These are phyloP conservation scores for Triticum aestivum DNA, from an alignment of 176 grass and related monocot genomes.

Conservation along the genomic window DNA sequence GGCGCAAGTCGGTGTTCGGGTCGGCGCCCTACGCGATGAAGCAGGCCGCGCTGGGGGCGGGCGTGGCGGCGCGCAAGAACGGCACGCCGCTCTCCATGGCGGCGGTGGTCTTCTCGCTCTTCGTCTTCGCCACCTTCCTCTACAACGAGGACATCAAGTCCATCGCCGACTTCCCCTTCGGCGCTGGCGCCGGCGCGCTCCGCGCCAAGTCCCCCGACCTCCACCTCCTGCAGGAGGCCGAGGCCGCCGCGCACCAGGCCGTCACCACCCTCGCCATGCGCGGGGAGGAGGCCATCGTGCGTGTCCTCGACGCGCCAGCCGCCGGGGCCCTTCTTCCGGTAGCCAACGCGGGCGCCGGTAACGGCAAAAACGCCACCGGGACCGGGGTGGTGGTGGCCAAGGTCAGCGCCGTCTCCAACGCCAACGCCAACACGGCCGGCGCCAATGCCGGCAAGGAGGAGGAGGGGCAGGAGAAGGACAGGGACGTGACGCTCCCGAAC, in stretches of 20 bases:
- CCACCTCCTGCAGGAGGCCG: slow-evolving; percentile 61
- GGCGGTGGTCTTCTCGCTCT: slow-evolving; percentile 63
- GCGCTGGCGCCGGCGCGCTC: slow-evolving; percentile 38
- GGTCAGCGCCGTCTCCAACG: slow-evolving; percentile 6
- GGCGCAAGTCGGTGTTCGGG: slow-evolving; percentile 69
- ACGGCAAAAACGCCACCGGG: not conserved
- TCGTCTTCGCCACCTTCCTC: slow-evolving; percentile 82
- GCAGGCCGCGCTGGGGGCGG: slow-evolving; percentile 62
- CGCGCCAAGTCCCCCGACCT: slow-evolving; percentile 50
- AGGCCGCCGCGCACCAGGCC: slow-evolving; percentile 53
- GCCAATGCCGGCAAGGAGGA: slow-evolving; percentile 23
- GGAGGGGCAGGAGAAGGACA: slow-evolving; percentile 60
- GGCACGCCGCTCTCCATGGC: slow-evolving; percentile 66
- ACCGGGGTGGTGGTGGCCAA: not conserved
- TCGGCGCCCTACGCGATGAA: slow-evolving; percentile 69
- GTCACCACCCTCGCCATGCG: slow-evolving; percentile 42
- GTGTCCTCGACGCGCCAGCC: slow-evolving; percentile 25
- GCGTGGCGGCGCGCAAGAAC: slow-evolving; percentile 61
- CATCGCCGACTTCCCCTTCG: slow-evolving; percentile 81
- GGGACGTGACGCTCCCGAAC: slow-evolving; percentile 69
- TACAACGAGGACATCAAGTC: slow-evolving; percentile 98
- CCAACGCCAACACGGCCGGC: slow-evolving; percentile 17
- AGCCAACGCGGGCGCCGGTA: not conserved
- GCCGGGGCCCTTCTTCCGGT: not conserved
- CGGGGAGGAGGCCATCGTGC: slow-evolving; percentile 53